Percentiles rank a stretch among this genome's conserved stretches.
Conservation (phyloP, 139 green algal species). For the Spirogloea muscicola region DNA sequence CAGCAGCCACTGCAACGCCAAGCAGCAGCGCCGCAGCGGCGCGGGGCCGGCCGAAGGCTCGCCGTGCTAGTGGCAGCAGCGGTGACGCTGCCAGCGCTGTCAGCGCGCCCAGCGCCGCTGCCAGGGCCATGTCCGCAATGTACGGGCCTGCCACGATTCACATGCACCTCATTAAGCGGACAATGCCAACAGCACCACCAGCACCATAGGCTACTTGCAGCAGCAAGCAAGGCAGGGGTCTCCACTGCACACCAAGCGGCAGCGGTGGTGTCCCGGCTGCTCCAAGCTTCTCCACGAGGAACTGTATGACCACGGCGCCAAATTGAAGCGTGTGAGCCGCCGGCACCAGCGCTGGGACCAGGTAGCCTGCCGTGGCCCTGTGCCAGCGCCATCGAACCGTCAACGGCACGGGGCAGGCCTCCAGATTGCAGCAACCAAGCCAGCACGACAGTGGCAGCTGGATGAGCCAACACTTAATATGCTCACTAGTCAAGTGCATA, state of each 20-base stretch:
- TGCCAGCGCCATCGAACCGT: neutral
- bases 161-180: too few relatives aligned
- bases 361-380: conserved; percentile 6
- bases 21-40: conserved; percentile 16
- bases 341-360: neutral
- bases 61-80: neutral
- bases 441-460: too few relatives aligned
- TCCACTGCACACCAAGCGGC: neutral
- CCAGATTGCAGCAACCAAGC: too few relatives aligned
- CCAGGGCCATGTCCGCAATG: neutral
- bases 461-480: too few relatives aligned
- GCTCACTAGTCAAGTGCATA: too few relatives aligned
- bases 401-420: too few relatives aligned
- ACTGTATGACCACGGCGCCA: neutral
- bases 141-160: conserved; percentile 18
- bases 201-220: too few relatives aligned
- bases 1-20: neutral
- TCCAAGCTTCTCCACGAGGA: conserved; percentile 15
- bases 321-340: conserved; percentile 12
- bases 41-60: neutral
- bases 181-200: neutral
- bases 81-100: neutral
- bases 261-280: neutral
- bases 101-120: neutral
- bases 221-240: neutral